Evolutionary conservation across 805 yeast species (phyloP).

Genomic region (Wickerhamiella cacticola): DNA sequence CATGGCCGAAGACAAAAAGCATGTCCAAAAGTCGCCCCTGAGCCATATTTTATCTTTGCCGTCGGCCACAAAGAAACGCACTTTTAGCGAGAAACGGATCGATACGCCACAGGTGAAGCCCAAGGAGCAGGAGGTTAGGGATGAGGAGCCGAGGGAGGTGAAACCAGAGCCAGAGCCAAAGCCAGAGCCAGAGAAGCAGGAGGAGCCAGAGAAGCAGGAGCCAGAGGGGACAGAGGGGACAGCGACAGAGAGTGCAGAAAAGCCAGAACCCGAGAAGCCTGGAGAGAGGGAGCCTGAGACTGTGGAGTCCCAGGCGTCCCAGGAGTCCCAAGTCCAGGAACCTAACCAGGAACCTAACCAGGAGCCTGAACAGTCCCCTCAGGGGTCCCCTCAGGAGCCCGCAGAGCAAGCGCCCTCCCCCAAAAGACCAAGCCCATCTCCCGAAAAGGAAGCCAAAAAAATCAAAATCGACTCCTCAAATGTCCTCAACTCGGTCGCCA

Average conservation of each 20-base stretch:
- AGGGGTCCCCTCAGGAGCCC: neutral
- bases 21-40: constrained; percentile 6
- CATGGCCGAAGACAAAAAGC: constrained; percentile 4
- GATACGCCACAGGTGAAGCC: neutral
- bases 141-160: neutral
- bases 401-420: too few species aligned
- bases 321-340: too few species aligned
- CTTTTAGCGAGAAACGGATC: neutral
- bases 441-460: neutral
- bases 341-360: too few species aligned
- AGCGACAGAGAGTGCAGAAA: neutral
- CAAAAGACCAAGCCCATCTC: neutral
- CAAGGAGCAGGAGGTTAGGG: neutral
- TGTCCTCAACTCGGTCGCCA: constrained; percentile 32
- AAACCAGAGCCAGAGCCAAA: neutral
- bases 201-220: neutral
- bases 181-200: neutral
- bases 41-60: constrained; percentile 3
- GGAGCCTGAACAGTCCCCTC: too few species aligned
- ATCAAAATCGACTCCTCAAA: constrained; percentile 32
- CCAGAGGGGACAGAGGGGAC: neutral
- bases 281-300: too few species aligned
- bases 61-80: constrained; percentile 1
- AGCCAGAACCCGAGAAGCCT: neutral
- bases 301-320: too few species aligned